Evolutionary conservation across 2,329 filamentous ascomycete genomes (phyloP), one percentile per base, ranked within the genome.

Genomic region (Cytospora paraplurivora): DNA sequence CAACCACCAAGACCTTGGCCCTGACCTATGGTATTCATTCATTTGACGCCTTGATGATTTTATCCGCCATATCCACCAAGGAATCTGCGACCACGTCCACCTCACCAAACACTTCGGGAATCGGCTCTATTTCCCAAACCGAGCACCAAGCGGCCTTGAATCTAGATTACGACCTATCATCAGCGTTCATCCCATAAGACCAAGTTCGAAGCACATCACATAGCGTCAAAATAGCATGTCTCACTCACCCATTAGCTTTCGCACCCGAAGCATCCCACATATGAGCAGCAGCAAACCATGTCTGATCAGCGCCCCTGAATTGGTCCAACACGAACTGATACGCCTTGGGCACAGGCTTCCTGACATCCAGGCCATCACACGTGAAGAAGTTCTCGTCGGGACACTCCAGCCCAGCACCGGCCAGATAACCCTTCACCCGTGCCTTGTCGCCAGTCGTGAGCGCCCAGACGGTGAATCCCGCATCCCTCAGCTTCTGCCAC

Each of bases 221-320:
- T n/a, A n/a, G n/a, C n/a, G n/a, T n/a, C n/a, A n/a, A n/a, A 4
- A n/a, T 6, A 32, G 4, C 21, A 54, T 10, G 34, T 69, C 12
- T 27, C 15, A 53, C 70, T 66, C 65, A 74, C 67, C 82, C 82
- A n/a, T 76, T 77, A 62, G 75, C 76, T 55, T 75, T 76, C 10
- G 84, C 83, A 4, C 82, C 81, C 19, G 77, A 76, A 1, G 83
- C 82, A 74, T 87, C 84, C 84, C 84, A 86, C 77, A 82, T 81
- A 72, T 86, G 84, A 27, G 82, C 84, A 1, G 84, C 84, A 0
- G 82, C 84, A 70, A 85, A 86, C 83, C 83, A 86, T 53, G 77
- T 77, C 65, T 79, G 73, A 0, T 74, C 72, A 0, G 68, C 67
- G 0, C 68, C 76, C 32, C 50, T 56, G 62, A 85, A 77, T 56